Conservation (phyloP, 2,329 filamentous ascomycete genomes). For the Uncinocarpus reesii region DNA sequence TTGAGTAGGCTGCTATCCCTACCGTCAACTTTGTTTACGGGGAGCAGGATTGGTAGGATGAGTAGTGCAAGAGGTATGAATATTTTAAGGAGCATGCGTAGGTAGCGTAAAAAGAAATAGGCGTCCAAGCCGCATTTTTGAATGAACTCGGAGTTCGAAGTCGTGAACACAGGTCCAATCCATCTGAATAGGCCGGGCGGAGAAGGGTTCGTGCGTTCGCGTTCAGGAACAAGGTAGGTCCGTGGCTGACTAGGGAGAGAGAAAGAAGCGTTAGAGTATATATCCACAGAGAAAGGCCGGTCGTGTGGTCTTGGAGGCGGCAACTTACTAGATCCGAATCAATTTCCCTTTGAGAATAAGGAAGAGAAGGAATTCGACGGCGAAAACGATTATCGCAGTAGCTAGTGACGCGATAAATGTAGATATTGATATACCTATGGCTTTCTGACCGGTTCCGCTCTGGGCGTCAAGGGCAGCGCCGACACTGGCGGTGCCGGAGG, state of each 20-base stretch:
- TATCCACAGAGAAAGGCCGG: no score
- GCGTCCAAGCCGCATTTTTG: slow-evolving; percentile 92
- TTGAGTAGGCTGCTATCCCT: slow-evolving; percentile 47
- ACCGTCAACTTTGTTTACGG: slow-evolving; percentile 69
- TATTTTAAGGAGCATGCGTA: slow-evolving; percentile 76
- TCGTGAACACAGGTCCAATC: slow-evolving; percentile 52
- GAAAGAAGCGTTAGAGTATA: slow-evolving; percentile 13
- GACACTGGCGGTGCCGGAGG: slow-evolving; percentile 17
- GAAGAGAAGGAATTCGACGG: slow-evolving; percentile 57
- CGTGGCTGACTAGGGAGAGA: slow-evolving; percentile 55
- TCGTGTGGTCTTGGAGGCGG: background rate
- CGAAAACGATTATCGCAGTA: slow-evolving; percentile 54
- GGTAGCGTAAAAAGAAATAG: slow-evolving; percentile 93
- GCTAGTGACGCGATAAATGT: slow-evolving; percentile 57
- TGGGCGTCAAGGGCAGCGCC: slow-evolving; percentile 29
- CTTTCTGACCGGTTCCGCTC: slow-evolving; percentile 28
- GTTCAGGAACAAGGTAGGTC: slow-evolving; percentile 75
- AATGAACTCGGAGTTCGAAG: slow-evolving; percentile 72
- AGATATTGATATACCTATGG: slow-evolving; percentile 29
- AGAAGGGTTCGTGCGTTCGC: slow-evolving; percentile 68
- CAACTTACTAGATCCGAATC: slow-evolving; percentile 67
- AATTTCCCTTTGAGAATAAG: slow-evolving; percentile 66
- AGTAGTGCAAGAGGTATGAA: slow-evolving; percentile 72
- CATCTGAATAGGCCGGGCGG: slow-evolving; percentile 48
- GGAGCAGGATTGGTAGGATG: slow-evolving; percentile 74